Base-by-base conservation (phyloP, 2,329 filamentous ascomycete species). In the Talaromyces sp. region DNA sequence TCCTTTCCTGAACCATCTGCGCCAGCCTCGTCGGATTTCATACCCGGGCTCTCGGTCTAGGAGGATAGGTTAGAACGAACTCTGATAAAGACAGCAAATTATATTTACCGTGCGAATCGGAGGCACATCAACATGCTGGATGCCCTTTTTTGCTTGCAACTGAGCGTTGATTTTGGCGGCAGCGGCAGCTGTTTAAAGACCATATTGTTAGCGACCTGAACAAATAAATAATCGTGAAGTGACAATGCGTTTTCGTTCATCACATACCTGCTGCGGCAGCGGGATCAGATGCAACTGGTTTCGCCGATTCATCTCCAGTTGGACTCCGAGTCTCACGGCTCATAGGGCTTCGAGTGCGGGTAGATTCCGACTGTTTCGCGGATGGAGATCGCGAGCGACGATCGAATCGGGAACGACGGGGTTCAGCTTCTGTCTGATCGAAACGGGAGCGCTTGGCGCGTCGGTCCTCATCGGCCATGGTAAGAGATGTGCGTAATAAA, bases 81-180 rank as follows among this genome's bases (percentile, higher is more conserved):
- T 7, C 3, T 24, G 20, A 39, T 17, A 19, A 9, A 40, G 22
- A 5, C 40, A 16, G n/a, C 4, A 16, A 11, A 16, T 5, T 9
- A 17, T 39, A 58, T 76, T 67, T 75, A 86, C 83, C 60, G 84
- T 78, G 65, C 80, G 82, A 71, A 94, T 90, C 13, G 91, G 89
- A 35, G 91, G 90, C 14, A 93, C 90, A 64, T 96, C 91, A 64
- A 91, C 88, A 77, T 95, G 90, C 72, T 96, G 91, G 52, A 93
- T 88, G 56, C 88, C 90, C 75, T 93, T 95, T 73, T 91, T 91
- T 55, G 88, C 88, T 72, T 93, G 88, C 52, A 94, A 82, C 61
- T 89, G 85, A 32, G 89, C 90, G 71, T 91, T 92, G 75, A 94
- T 94, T 72, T 85, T 86, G 30, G 93, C 93, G 11, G 92, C 94